Conservation (phyloP, 768 basidiomycete species). For the Termitomyces bulborhizus region DNA sequence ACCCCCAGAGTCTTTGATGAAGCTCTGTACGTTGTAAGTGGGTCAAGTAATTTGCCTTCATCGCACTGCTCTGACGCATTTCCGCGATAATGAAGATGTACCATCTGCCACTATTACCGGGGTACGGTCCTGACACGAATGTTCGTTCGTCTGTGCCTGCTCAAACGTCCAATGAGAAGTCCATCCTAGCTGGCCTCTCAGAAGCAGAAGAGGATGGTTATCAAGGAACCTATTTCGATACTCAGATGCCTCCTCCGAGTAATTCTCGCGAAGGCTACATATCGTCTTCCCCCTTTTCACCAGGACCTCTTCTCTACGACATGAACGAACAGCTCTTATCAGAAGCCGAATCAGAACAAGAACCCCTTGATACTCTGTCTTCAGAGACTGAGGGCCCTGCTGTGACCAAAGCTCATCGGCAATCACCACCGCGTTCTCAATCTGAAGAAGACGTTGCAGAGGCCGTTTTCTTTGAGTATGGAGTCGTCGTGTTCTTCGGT, state of each 20-base stretch:
- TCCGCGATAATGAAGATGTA: conserved; percentile 57
- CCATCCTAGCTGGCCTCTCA: conserved; percentile 62
- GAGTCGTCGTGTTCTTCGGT: conserved; percentile 91
- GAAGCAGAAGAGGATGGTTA: conserved; percentile 91
- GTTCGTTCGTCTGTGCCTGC: conserved; percentile 77
- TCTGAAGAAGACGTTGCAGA: conserved; percentile 57
- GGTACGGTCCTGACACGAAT: conserved; percentile 80
- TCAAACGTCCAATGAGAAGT: conserved; percentile 43
- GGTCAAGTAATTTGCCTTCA: background rate
- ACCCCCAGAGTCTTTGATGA: conserved; percentile 85
- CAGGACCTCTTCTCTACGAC: conserved; percentile 16
- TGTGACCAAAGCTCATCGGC: conserved; percentile 3
- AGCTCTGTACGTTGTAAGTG: conserved; percentile 83
- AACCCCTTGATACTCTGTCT: conserved; percentile 1
- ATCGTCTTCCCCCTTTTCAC: conserved; percentile 34
- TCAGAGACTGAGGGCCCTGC: conserved; percentile 4
- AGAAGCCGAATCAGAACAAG: conserved; percentile 10
- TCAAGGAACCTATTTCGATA: conserved; percentile 75
- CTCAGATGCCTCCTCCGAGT: conserved; percentile 25
- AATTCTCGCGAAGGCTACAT: conserved; percentile 59
- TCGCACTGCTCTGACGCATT: background rate
- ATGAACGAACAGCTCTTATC: conserved; percentile 1
- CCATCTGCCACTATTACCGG: conserved; percentile 84
- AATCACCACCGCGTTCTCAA: conserved; percentile 11
- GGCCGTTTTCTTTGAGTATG: conserved; percentile 79